Evolutionary conservation across 805 yeast species (phyloP).

Genomic region (Candida methanosorbosa): DNA sequence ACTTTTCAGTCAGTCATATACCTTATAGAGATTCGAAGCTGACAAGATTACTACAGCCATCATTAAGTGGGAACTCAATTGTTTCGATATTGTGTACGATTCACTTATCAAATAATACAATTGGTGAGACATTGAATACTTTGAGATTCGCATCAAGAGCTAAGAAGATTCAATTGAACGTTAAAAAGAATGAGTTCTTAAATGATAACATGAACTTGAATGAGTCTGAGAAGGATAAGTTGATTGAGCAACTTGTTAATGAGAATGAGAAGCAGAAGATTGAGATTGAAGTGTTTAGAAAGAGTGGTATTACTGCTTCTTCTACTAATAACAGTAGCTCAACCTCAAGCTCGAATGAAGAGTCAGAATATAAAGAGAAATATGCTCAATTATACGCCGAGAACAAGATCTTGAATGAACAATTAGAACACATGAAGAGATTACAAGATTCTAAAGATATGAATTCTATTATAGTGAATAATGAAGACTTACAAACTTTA

Average conservation of each 20-base stretch:
- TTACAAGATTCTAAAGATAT: slow-evolving; percentile 37
- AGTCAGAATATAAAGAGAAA: slow-evolving; percentile 15
- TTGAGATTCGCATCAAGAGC: slow-evolving; percentile 91
- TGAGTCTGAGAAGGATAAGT: slow-evolving; percentile 34
- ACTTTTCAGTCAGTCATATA: slow-evolving; percentile 40
- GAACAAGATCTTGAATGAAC: slow-evolving; percentile 53
- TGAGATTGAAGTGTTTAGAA: slow-evolving; percentile 39
- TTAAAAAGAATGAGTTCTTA: slow-evolving; percentile 38
- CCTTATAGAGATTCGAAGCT: slow-evolving; percentile 93
- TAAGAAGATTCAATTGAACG: slow-evolving; percentile 69
- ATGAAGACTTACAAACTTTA: slow-evolving; percentile 52
- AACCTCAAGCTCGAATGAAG: not conserved
- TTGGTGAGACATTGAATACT: slow-evolving; percentile 80
- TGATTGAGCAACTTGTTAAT: slow-evolving; percentile 46
- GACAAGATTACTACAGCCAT: slow-evolving; percentile 85
- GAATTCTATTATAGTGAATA: slow-evolving; percentile 38
- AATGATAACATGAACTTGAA: slow-evolving; percentile 2
- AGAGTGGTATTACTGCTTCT: slow-evolving; percentile 5
- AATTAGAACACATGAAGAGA: slow-evolving; percentile 60
- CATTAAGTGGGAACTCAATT: slow-evolving; percentile 78
- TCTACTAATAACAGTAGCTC: not conserved
- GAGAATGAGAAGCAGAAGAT: slow-evolving; percentile 55
- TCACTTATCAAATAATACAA: slow-evolving; percentile 49
- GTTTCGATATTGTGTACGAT: slow-evolving; percentile 85
- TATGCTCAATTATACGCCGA: slow-evolving; percentile 45